Evolutionary conservation across 495 filamentous ascomycete genomes (phyloP), one percentile per base, ranked within the genome.

Genomic region (Podospora fimiseda): DNA sequence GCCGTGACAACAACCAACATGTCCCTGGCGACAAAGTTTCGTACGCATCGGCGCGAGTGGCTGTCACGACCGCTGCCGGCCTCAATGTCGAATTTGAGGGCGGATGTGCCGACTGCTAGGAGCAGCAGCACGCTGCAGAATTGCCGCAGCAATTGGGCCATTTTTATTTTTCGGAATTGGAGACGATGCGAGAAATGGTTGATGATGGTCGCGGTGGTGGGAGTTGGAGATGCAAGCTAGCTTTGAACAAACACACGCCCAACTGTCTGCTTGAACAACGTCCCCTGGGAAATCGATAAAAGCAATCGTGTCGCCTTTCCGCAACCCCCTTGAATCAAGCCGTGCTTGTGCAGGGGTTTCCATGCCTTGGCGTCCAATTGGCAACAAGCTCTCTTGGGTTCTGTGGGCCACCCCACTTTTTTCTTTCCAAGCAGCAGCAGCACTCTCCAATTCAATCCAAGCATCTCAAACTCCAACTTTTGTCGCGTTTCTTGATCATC

Each of bases 1-100:
- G 92, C 87, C 33, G 93, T 97, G n/a, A 98, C 93, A 5, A 97
- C 91, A n/a, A 98, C 93, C 53, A 98, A 76, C 50, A 92, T 94
- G 67, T 96, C 90, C 70, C 84, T 88, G 46, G 83, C 76, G 51
- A 96, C 92, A 67, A 96, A 97, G 73, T 98, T 98, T 61, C 94
- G 84, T 70, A 98, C 89, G 74, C 93, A 98, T 79, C 94, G 80
- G 67, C 81, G 77, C 63, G 82, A 58, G 46, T 50, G 78, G 61
- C 77, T 74, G 68, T 76, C 80, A 63, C 81, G 77, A 54, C 69
- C 73, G 15, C 74, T 77, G 51, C 82, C 74, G 13, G 93, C 89
- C 60, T 80, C 68, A 50, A 98, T 78, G 58, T 98, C 94, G 78
- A 98, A 97, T 72, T 95, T 96, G 52, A 98, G 79, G 24, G 90